These are phyloP conservation scores for Eucalyptus shirleyi DNA, from an alignment of 345 rosid genomes.

Conservation along the genomic window DNA sequence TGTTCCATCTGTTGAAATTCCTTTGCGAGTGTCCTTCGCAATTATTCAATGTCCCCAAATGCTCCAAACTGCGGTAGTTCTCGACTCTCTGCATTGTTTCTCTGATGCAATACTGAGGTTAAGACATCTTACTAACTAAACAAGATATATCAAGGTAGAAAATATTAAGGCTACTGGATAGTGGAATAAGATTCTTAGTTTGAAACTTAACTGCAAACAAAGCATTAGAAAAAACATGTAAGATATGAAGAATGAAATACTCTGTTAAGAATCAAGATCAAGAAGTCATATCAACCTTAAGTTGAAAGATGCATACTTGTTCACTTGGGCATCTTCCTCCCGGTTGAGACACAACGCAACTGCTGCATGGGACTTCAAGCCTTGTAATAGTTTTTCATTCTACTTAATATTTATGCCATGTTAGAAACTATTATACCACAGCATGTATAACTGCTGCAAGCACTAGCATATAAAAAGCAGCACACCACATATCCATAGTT, in stretches of 20 bases:
- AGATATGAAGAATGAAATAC: background rate
- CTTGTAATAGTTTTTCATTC: too few relatives aligned
- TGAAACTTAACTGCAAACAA: background rate
- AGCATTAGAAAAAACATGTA: background rate
- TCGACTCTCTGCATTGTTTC: background rate
- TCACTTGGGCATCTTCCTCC: too few relatives aligned
- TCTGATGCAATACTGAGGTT: background rate
- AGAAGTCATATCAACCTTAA: too few relatives aligned
- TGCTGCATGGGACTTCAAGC: too few relatives aligned
- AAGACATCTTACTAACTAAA: background rate
- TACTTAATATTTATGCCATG: too few relatives aligned
- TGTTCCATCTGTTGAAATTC: conserved; percentile 28
- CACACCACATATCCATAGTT: too few relatives aligned
- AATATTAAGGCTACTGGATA: background rate
- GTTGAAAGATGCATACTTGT: too few relatives aligned
- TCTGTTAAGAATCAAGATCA: background rate
- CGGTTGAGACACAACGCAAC: too few relatives aligned
- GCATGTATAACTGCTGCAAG: too few relatives aligned
- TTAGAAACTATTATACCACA: too few relatives aligned
- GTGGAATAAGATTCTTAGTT: background rate
- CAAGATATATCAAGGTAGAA: background rate
- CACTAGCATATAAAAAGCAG: too few relatives aligned
- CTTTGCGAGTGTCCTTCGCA: background rate
- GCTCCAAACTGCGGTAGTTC: background rate
- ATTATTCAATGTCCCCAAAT: background rate